phyloP scores from a whole-genome alignment of 352 stramenopile genomes.

The Globisporangium carolinianum region DNA sequence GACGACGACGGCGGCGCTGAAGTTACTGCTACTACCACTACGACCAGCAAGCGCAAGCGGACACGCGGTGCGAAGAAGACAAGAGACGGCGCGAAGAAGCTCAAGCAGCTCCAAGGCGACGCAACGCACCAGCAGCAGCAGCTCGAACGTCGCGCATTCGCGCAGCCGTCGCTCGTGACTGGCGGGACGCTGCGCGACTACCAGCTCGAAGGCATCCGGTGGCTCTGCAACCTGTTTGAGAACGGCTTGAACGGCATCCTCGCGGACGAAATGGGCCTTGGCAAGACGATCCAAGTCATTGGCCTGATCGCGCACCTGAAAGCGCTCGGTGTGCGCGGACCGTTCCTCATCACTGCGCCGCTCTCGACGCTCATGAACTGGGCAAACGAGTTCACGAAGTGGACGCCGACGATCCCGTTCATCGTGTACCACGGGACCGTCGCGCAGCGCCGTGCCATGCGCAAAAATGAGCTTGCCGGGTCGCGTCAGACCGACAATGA shows the following conservation, averaged over 20 bases:
- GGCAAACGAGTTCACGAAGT: slow-evolving; percentile 87
- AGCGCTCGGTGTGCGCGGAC: slow-evolving; percentile 82
- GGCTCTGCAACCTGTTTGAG: slow-evolving; percentile 96
- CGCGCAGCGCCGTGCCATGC: slow-evolving; percentile 36
- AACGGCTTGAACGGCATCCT: slow-evolving; percentile 94
- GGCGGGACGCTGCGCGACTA: slow-evolving; percentile 90
- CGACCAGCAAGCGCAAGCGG: slow-evolving; percentile 43
- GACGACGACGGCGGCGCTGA: slow-evolving; percentile 2
- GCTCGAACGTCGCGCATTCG: slow-evolving; percentile 32
- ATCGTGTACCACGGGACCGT: slow-evolving; percentile 96
- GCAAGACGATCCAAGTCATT: slow-evolving; percentile 91
- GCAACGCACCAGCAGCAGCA: slow-evolving; percentile 31
- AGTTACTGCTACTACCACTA: background rate
- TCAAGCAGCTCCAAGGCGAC: slow-evolving; percentile 58
- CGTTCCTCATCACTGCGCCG: slow-evolving; percentile 97
- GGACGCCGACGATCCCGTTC: slow-evolving; percentile 87
- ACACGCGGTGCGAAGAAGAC: slow-evolving; percentile 20
- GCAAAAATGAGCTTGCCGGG: slow-evolving; percentile 38
- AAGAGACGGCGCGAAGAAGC: slow-evolving; percentile 51
- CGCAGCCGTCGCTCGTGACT: slow-evolving; percentile 70
- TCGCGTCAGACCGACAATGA: slow-evolving; percentile 47
- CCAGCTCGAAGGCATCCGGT: slow-evolving; percentile 95
- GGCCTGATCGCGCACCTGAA: slow-evolving; percentile 93
- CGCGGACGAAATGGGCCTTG: slow-evolving; percentile 86
- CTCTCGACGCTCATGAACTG: slow-evolving; percentile 98